Conservation (phyloP, 805 yeast genomes). For the Wickerhamiella sorbophila region DNA sequence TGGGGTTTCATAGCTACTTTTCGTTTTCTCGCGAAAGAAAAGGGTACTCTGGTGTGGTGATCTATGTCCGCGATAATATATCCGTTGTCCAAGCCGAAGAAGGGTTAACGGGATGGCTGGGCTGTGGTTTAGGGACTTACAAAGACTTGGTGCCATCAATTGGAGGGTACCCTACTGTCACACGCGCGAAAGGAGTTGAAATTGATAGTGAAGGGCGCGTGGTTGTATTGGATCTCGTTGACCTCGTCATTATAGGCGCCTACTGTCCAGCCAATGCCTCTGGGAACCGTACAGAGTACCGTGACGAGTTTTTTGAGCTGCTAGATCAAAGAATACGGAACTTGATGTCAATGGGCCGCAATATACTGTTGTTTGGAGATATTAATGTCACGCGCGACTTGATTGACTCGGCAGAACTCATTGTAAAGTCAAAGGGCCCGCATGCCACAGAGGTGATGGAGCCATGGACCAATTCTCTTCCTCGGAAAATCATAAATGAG, state of each 20-base stretch:
- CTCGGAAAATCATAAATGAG: conserved; percentile 34
- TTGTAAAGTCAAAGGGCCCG: conserved; percentile 16
- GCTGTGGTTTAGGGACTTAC: conserved; percentile 7
- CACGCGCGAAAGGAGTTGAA: conserved; percentile 28
- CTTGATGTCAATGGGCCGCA: conserved; percentile 41
- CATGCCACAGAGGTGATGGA: conserved; percentile 7
- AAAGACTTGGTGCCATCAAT: conserved; percentile 30
- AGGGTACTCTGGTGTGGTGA: conserved; percentile 89
- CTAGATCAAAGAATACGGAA: conserved; percentile 48
- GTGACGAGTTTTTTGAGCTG: conserved; percentile 43
- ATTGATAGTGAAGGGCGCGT: conserved; percentile 81
- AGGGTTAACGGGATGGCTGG: conserved; percentile 62
- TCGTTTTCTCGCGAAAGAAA: conserved; percentile 52
- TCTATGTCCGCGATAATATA: conserved; percentile 44
- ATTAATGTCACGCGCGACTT: conserved; percentile 68
- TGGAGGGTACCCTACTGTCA: conserved; percentile 52
- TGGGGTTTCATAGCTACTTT: conserved; percentile 49
- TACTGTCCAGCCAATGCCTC: conserved; percentile 90
- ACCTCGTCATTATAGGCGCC: conserved; percentile 34
- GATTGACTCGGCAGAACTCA: conserved; percentile 49
- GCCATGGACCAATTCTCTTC: conserved; percentile 31
- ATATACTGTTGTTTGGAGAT: conserved; percentile 77
- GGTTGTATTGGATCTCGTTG: conserved; percentile 51
- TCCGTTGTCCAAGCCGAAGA: conserved; percentile 68
- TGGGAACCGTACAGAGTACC: conserved; percentile 46